Evolutionary conservation across 139 green algal genomes (phyloP).

Genomic region (Picochlorum sp.): DNA sequence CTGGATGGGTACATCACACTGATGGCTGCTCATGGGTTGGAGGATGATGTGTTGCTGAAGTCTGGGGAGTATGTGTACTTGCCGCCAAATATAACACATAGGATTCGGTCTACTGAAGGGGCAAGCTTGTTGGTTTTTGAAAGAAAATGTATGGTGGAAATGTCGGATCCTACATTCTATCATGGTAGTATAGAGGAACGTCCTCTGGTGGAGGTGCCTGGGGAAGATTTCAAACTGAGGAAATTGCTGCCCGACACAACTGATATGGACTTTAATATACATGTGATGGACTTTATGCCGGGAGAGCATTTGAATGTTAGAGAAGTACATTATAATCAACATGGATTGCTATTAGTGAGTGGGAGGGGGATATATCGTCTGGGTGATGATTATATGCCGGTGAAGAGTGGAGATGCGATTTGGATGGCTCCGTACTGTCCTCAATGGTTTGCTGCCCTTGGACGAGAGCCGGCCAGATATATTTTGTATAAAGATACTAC

Average conservation of each 20-base stretch:
- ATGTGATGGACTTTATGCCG: conserved; percentile 90
- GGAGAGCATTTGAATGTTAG: conserved; percentile 69
- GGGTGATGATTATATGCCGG: conserved; percentile 69
- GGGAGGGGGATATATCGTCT: conserved; percentile 90
- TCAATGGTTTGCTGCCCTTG: conserved; percentile 85
- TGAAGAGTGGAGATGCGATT: conserved; percentile 61
- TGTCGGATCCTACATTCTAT: conserved; percentile 24
- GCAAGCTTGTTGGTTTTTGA: conserved; percentile 55
- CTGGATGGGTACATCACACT: conserved; percentile 45
- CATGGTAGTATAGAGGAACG: conserved; percentile 46
- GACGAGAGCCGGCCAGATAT: conserved; percentile 53
- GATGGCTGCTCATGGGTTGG: not conserved
- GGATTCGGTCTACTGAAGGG: conserved; percentile 4
- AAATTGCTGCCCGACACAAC: conserved; percentile 80
- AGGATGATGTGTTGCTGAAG: conserved; percentile 20
- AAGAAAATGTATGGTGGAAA: conserved; percentile 31
- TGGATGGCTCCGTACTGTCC: conserved; percentile 81
- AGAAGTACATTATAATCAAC: conserved; percentile 97
- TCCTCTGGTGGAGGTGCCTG: conserved; percentile 38
- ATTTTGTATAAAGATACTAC: conserved; percentile 83
- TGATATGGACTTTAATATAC: conserved; percentile 92
- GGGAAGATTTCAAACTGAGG: conserved; percentile 81
- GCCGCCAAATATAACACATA: conserved; percentile 26
- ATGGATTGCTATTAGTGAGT: conserved; percentile 83
- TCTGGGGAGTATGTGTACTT: conserved; percentile 68